A percentile compares a stretch with the other conserved stretches of the same genome.
These are phyloP conservation scores for Albugo candida DNA, from an alignment of 352 stramenopile species.

Conservation along the genomic window DNA sequence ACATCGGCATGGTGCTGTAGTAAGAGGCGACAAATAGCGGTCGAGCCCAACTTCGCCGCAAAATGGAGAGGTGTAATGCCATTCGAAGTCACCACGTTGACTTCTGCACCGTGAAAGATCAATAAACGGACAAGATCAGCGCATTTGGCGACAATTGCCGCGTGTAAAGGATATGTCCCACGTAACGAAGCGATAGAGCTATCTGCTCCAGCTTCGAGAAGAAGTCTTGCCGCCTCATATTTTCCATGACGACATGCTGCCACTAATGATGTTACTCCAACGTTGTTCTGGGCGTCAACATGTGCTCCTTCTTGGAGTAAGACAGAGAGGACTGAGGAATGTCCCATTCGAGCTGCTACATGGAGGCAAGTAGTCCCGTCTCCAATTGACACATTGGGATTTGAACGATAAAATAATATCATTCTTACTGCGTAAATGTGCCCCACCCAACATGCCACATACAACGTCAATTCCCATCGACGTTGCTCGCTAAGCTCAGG, in stretches of 20 bases:
- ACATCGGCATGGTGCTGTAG: slow-evolving; percentile 42
- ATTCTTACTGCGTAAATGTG: slow-evolving; percentile 8
- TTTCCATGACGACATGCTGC: not conserved
- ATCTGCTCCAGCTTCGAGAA: not conserved
- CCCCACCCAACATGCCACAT: slow-evolving; percentile 27
- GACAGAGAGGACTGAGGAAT: slow-evolving; percentile 15
- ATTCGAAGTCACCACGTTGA: slow-evolving; percentile 41
- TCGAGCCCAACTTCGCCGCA: slow-evolving; percentile 35
- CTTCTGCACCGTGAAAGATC: slow-evolving; percentile 32
- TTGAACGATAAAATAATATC: not conserved
- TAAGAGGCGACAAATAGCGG: slow-evolving; percentile 39
- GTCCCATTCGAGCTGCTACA: not conserved
- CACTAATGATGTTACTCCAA: not conserved
- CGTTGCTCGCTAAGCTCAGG: slow-evolving; percentile 23
- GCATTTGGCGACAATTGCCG: slow-evolving; percentile 7
- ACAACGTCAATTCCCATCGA: slow-evolving; percentile 28
- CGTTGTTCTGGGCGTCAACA: not conserved
- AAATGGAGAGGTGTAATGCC: slow-evolving; percentile 68
- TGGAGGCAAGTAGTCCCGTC: not conserved
- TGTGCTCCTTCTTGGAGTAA: slow-evolving; percentile 25
- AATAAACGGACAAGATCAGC: slow-evolving; percentile 46
- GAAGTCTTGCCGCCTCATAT: not conserved
- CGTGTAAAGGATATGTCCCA: not conserved
- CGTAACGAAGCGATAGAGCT: not conserved
- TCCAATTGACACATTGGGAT: not conserved